Percentiles rank a stretch among this genome's conserved stretches.
These are phyloP conservation scores for Porogramme epimiltina DNA, from an alignment of 1,284 basidiomycete genomes.

Conservation along the genomic window DNA sequence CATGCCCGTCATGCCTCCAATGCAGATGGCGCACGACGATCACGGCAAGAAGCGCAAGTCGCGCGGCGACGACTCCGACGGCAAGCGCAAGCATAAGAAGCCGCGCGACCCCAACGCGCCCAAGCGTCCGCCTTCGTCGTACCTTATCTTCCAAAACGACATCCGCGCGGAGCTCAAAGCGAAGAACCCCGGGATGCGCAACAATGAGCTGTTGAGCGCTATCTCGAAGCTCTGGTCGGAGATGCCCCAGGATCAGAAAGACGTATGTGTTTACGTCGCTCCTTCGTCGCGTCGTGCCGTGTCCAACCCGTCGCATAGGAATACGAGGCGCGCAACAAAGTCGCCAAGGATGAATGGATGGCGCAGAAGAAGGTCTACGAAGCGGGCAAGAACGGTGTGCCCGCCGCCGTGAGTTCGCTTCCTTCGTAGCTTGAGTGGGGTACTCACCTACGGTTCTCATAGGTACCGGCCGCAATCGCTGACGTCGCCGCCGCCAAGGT, in stretches of 20 bases:
- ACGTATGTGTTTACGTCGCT: conserved; percentile 47
- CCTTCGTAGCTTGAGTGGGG: too few relatives aligned
- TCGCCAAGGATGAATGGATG: conserved; percentile 39
- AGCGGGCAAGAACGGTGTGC: conserved; percentile 13
- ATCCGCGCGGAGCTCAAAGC: conserved; percentile 75
- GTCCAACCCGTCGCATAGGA: conserved; percentile 25
- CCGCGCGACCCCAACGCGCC: conserved; percentile 91
- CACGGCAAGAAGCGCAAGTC: conserved; percentile 54
- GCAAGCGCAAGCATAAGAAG: conserved; percentile 55
- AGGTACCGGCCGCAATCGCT: too few relatives aligned
- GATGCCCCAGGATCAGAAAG: conserved; percentile 71
- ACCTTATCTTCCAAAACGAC: conserved; percentile 95
- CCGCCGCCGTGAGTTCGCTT: conserved; percentile 13
- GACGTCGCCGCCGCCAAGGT: too few relatives aligned
- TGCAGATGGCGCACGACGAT: conserved; percentile 29
- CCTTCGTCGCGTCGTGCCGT: background rate
- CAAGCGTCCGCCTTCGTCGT: conserved; percentile 92
- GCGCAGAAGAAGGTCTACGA: conserved; percentile 35
- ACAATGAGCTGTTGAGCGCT: conserved; percentile 72
- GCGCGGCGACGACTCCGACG: conserved; percentile 41
- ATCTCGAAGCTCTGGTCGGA: conserved; percentile 78
- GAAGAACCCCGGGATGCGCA: conserved; percentile 64
- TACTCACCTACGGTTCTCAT: too few relatives aligned
- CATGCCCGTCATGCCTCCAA: conserved; percentile 22
- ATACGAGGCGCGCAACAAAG: conserved; percentile 38